A percentile compares a stretch with the other conserved stretches of the same genome.
Conservation (phyloP, 2,329 filamentous ascomycete species). For the Neopestalotiopsis sp. region DNA sequence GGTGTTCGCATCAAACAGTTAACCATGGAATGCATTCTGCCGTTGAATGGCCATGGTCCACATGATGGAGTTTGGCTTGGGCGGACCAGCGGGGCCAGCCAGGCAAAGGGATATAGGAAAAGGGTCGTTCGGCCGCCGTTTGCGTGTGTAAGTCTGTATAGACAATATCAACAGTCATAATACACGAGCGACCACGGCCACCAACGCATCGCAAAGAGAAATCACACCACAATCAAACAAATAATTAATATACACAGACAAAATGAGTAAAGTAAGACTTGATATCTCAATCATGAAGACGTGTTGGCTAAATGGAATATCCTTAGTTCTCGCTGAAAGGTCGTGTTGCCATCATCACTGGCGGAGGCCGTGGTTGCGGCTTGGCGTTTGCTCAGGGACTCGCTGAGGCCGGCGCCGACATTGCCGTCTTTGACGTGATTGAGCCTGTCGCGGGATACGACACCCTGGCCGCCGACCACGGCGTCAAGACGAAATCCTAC, state of each 20-base stretch:
- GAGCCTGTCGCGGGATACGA: slow-evolving; percentile 43
- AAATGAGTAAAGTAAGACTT: slow-evolving; percentile 6
- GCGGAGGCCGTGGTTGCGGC: slow-evolving; percentile 51
- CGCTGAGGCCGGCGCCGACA: slow-evolving; percentile 51
- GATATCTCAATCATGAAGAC: neutral
- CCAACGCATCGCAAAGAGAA: too few relatives aligned
- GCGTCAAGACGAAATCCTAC: slow-evolving; percentile 48
- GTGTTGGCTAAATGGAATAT: neutral
- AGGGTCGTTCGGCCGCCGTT: too few relatives aligned
- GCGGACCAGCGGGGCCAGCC: neutral
- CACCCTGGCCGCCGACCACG: slow-evolving; percentile 45
- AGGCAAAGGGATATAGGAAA: too few relatives aligned
- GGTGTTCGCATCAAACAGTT: neutral
- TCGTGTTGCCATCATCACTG: slow-evolving; percentile 51
- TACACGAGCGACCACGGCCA: neutral
- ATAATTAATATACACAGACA: neutral
- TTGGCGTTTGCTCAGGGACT: slow-evolving; percentile 50
- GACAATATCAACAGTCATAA: neutral
- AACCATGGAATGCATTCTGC: neutral
- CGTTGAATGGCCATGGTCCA: neutral
- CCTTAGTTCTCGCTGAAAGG: slow-evolving; percentile 53
- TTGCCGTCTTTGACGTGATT: slow-evolving; percentile 54
- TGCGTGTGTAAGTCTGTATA: neutral
- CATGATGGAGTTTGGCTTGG: neutral
- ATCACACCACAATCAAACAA: too few relatives aligned